Base-by-base conservation (phyloP, 345 rosid genomes). In the Kandelia obovata region DNA sequence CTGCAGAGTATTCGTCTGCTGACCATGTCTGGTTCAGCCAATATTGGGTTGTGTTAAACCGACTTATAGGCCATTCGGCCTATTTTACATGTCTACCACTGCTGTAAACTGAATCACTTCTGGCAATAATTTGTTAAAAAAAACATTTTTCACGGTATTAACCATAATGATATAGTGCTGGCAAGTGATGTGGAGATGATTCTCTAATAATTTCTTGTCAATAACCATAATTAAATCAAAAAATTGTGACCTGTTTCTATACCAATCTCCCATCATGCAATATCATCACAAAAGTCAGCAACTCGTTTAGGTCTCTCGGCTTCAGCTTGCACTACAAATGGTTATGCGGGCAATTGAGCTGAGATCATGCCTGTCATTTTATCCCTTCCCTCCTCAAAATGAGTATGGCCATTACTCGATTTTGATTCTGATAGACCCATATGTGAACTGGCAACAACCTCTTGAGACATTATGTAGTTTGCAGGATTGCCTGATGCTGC, bases 321-420 rank as follows among this genome's bases (percentile, higher is more conserved):
- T 79, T 84, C 85, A 76, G 88, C 80, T 68, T 70, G 67, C 76
- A 81, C 74, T 34, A 75, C 79, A 79, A 71, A 79, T 68, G 83
- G 67, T 72, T 76, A 87, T 73, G 78, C 77, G 46, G 83, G 78
- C 75, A 83, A 73, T 73, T 77, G 79, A 20, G 72, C 64, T 3
- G 86, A 77, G 51, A 62, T 75, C 84, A 82, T 80, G 27, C 87
- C 92, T 19, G 39, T 73, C 76, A 88, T 76, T 70, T 77, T 83
- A 68, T 65, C 73, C 64, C 72, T 66, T 71, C 83, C 86, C 64
- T 81, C 92, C 59, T 79, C 75, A 53, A 70, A 83, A 31, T 10
- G 69, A 69, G 52, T 63, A 52, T 56, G 75, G 64, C 79, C 80
- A 26, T 70, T 73, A 71, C 73, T 83, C 67, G 74, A 57, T 66